These are phyloP conservation scores for Penicillium sp. DNA, from an alignment of 2,329 filamentous ascomycete genomes.

Conservation along the genomic window DNA sequence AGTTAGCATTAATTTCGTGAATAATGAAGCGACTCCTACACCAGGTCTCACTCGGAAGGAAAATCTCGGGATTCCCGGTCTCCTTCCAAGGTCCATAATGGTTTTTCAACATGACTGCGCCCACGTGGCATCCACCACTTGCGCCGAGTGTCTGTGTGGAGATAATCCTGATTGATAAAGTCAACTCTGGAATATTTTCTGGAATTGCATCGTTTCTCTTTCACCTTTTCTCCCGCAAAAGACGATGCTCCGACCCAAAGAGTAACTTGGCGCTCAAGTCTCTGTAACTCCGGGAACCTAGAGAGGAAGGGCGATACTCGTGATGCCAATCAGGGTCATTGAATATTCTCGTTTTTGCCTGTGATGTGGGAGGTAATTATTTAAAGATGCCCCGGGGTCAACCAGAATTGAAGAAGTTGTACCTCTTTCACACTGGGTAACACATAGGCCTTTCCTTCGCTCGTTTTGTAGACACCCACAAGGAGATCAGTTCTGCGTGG, in stretches of 20 bases:
- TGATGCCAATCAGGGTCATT: conserved; percentile 16
- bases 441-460: conserved; percentile 13
- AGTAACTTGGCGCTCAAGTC: conserved; percentile 9
- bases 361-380: neutral
- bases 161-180: neutral
- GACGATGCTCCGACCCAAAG: conserved; percentile 13
- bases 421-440: conserved; percentile 14
- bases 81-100: conserved; percentile 16
- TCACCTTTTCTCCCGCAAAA: conserved; percentile 14
- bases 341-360: conserved; percentile 15
- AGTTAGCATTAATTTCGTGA: neutral
- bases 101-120: conserved; percentile 5
- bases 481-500: conserved; percentile 12
- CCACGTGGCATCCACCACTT: conserved; percentile 12
- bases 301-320: conserved; percentile 11
- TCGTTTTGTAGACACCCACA: conserved; percentile 15
- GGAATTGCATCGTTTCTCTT: neutral
- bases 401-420: neutral
- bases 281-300: conserved; percentile 11
- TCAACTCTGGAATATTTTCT: neutral
- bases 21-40: neutral
- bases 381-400: neutral
- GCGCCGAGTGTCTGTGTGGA: conserved; percentile 15
- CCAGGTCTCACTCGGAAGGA: conserved; percentile 13
- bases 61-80: conserved; percentile 9